Base-by-base conservation (phyloP, 345 rosid genomes). In the Citrus sinensis region DNA sequence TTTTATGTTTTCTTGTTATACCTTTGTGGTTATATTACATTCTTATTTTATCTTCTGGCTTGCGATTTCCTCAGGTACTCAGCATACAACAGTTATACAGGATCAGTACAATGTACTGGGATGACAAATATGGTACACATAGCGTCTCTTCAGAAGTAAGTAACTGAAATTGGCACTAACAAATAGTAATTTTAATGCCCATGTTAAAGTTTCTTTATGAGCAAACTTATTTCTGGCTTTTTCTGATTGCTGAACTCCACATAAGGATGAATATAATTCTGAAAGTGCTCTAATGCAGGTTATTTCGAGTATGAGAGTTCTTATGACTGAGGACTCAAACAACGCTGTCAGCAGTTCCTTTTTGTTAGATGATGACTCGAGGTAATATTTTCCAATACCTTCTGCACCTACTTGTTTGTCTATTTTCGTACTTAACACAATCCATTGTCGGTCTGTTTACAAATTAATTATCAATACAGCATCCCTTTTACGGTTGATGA, bases 21-120 rank as follows among this genome's bases (percentile, higher is more conserved):
- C 58, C 1, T 49, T 16, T 63, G 78, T 46, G 67, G 69, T 54
- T 1, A 58, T 66, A 29, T 17, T 32, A 9, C 24, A 22, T 67
- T 56, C 32, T 9, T 39, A 22, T 51, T 62, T 25, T 56, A 62
- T 76, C 25, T 56, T 70, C 37, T 59, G 60, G 60, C 64, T 70
- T 32, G 67, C 69, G 78, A 62, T 55, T 82, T 76, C 65, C 79
- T 81, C 93, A 97, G 99, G 94, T 90, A 20, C 93, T 96, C 80
- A 96, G 98, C 88, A 89, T 96, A 85, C 99, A 96, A 32, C 99
- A 96, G 86, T 82, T 96, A 76, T 96, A 96, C 85, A 84, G 99
- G 85, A 92, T 96, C 76, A 92, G 98, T 84, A 96, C 99, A n/a
- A 96, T 96, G 98, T 96, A 96, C 81, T 96, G 99, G 98, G 99